Percentiles rank a stretch among this genome's conserved stretches.
Evolutionary conservation across 2,329 filamentous ascomycete species (phyloP).

Genomic region (Pseudogymnoascus sp.): DNA sequence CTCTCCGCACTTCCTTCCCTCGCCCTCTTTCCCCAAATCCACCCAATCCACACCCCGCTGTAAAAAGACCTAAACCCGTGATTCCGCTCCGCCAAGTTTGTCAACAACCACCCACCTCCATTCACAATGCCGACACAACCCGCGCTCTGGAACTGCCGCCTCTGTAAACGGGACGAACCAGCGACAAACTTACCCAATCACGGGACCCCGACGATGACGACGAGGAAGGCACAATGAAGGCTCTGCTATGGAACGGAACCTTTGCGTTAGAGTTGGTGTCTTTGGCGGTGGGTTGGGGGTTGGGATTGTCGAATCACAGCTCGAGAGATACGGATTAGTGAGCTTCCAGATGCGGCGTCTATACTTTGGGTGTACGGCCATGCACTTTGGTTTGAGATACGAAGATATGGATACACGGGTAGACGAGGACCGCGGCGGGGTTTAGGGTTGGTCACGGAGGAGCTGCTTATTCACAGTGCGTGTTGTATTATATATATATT

Average conservation of each 20-base stretch:
- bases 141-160: neutral
- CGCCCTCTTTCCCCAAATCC: neutral
- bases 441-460: neutral
- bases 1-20: neutral
- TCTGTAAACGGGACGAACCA: neutral
- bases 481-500: neutral
- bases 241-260: neutral
- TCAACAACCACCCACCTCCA: neutral
- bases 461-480: neutral
- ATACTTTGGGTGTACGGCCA: neutral
- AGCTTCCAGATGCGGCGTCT: neutral
- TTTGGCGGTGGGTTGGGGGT: neutral
- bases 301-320: neutral
- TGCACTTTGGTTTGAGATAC: neutral
- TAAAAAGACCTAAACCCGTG: neutral
- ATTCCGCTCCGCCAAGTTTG: neutral
- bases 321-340: neutral
- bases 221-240: neutral
- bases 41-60: neutral
- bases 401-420: neutral
- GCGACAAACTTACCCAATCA: neutral
- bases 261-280: neutral
- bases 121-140: slow-evolving; percentile 1
- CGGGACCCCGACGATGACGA: neutral
- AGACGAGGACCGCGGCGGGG: neutral